A percentile compares a stretch with the other conserved stretches of the same genome.
Evolutionary conservation across 768 basidiomycete genomes (phyloP).

Genomic region (Agrocybe chaxingu): DNA sequence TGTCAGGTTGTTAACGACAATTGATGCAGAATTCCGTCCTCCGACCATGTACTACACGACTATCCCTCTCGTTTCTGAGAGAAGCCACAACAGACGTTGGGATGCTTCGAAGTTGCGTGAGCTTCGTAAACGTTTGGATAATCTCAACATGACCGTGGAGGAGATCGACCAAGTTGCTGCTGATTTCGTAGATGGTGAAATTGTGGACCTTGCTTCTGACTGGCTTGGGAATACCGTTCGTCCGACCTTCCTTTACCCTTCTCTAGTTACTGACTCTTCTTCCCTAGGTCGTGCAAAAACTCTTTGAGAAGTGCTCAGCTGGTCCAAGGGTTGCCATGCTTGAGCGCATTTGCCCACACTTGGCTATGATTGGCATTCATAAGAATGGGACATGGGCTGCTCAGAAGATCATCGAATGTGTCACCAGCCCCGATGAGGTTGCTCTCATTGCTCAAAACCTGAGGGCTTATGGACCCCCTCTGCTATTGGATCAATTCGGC

Average conservation of each 20-base stretch:
- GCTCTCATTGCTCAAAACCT: slow-evolving; percentile 82
- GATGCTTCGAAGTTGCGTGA: slow-evolving; percentile 94
- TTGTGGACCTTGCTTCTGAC: slow-evolving; percentile 92
- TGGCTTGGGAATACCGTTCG: slow-evolving; percentile 96
- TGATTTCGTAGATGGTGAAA: slow-evolving; percentile 92
- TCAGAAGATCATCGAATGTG: slow-evolving; percentile 98
- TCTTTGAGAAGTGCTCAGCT: slow-evolving; percentile 87
- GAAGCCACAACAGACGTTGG: slow-evolving; percentile 83
- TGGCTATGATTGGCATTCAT: slow-evolving; percentile 98
- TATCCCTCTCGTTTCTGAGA: slow-evolving; percentile 86
- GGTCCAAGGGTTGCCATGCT: slow-evolving; percentile 84
- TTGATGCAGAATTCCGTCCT: slow-evolving; percentile 76
- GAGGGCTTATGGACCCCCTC: slow-evolving; percentile 87
- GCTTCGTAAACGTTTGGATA: slow-evolving; percentile 89
- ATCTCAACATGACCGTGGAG: slow-evolving; percentile 75
- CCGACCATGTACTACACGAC: slow-evolving; percentile 96
- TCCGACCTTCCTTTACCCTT: neutral
- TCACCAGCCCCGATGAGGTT: slow-evolving; percentile 83
- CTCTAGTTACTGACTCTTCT: slow-evolving; percentile 5
- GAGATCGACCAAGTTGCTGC: slow-evolving; percentile 89
- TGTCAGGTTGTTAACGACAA: neutral
- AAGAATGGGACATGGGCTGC: slow-evolving; percentile 99
- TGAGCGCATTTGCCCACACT: slow-evolving; percentile 87
- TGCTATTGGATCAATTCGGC: slow-evolving; percentile 91
- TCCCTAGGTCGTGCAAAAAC: slow-evolving; percentile 85